phyloP scores from a whole-genome alignment of 2,329 filamentous ascomycete genomes.

The Pseudovirgaria hyperparasitica region DNA sequence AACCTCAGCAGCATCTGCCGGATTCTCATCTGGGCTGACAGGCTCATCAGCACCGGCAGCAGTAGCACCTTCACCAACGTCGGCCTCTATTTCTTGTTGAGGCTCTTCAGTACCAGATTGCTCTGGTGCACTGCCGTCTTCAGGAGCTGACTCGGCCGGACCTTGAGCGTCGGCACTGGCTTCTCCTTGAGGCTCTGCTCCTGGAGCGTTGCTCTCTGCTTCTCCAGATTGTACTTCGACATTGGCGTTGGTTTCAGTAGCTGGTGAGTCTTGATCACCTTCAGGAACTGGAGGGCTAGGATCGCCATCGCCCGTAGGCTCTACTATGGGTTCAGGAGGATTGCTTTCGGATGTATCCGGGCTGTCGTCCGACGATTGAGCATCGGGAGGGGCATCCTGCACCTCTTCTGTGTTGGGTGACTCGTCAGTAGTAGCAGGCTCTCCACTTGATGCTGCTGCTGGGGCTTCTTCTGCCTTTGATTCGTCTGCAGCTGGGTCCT shows the following conservation, averaged over 20 bases:
- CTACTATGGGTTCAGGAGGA: neutral
- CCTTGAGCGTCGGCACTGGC: neutral
- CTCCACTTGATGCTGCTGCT: slow-evolving; percentile 1
- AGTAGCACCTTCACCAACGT: slow-evolving; percentile 2
- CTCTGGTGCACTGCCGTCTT: slow-evolving; percentile 1
- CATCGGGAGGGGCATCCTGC: neutral
- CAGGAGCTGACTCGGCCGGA: neutral
- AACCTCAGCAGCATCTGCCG: slow-evolving; percentile 4
- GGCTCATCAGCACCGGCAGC: slow-evolving; percentile 4
- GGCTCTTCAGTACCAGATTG: neutral
- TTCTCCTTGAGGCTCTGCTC: slow-evolving; percentile 1
- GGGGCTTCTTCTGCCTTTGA: neutral
- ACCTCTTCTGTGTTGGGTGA: neutral
- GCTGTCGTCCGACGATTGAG: neutral
- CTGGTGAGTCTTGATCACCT: neutral
- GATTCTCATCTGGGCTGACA: too few species aligned
- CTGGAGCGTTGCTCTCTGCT: slow-evolving; percentile 1
- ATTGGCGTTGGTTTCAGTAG: slow-evolving; percentile 1
- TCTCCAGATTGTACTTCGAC: neutral
- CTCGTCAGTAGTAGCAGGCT: neutral
- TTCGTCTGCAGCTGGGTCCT: neutral
- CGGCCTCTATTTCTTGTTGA: slow-evolving; percentile 1
- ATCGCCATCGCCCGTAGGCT: neutral
- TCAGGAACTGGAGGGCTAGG: too few species aligned
- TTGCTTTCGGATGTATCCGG: neutral